Percentiles rank a stretch among this genome's conserved stretches.
Evolutionary conservation across 2,329 filamentous ascomycete species (phyloP).

Genomic region (Huntiella savannae): DNA sequence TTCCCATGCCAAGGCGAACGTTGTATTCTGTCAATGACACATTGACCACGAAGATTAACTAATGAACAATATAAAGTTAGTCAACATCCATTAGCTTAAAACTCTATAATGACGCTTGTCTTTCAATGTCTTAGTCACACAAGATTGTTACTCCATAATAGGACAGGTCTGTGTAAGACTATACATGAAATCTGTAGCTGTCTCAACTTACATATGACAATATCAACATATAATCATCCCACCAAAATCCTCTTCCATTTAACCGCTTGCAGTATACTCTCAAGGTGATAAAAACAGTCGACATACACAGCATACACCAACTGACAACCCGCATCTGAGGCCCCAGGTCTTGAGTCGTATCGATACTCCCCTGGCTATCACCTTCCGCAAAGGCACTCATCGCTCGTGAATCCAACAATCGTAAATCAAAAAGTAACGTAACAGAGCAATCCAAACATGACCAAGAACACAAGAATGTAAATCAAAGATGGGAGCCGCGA

Average conservation of each 20-base stretch:
- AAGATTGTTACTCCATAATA: not conserved
- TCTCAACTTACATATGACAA: constrained; percentile 15
- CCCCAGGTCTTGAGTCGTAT: constrained; percentile 9
- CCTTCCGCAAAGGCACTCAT: constrained; percentile 10
- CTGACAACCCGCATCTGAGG: constrained; percentile 11
- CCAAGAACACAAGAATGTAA: too few relatives aligned
- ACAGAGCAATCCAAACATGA: too few relatives aligned
- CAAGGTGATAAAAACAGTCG: constrained; percentile 13
- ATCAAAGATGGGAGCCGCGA: too few relatives aligned
- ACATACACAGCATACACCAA: constrained; percentile 13
- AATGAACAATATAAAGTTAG: not conserved
- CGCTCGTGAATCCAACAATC: too few relatives aligned
- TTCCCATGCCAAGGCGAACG: constrained; percentile 11
- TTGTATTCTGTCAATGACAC: constrained; percentile 8
- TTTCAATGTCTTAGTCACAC: not conserved
- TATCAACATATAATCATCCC: constrained; percentile 16
- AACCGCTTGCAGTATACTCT: constrained; percentile 15
- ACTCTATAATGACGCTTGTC: not conserved
- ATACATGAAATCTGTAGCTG: not conserved
- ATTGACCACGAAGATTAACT: constrained; percentile 11
- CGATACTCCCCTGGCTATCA: not conserved
- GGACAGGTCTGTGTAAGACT: not conserved
- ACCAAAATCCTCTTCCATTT: constrained; percentile 15
- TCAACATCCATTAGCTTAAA: not conserved
- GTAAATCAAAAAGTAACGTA: too few relatives aligned